Base-by-base conservation (phyloP, 805 yeast species). In the Pichia kluyveri region DNA sequence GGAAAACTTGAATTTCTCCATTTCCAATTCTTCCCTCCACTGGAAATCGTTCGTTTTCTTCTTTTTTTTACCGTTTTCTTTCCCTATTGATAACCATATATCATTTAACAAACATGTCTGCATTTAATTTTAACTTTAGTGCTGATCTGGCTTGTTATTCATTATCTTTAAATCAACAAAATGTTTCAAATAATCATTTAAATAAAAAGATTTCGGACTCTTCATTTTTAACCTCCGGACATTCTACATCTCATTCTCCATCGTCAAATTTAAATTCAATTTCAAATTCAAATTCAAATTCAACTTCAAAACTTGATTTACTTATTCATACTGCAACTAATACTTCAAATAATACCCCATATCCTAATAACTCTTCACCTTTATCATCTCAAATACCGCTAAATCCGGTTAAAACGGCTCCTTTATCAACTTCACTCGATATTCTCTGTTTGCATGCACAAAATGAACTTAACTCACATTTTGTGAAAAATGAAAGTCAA, bases 61-160 rank as follows among this genome's bases (percentile, higher is more conserved):
- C 5, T 23, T 23, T 23, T 6, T 23, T 23, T 23, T 23, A 23
- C 5, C 6, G 26, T 4, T 23, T 23, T 23, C 26, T 23, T 23
- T 23, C 7, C 3, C 5, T 23, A 23, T 23, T 23, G 4, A 23
- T 23, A 23, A 23, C 7, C 5, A 23, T 23, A 4, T 23, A 23
- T 23, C 26, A 23, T 23, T 23, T 23, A 23, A 14, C 37, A 15
- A 14, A 8, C 37, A 34, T 15, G 17, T 34, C 37, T 15, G 9
- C 17, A 10, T 15, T 34, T 15, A 34, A 34, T 15, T 52, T 52
- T 44, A 52, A 52, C 31, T 52, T 52, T 26, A 44, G 47, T 15
- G 59, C 66, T 23, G 68, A 64, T 42, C 55, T 64, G 30, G 58
- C 61, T 11, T 59, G 55, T 45, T 64, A 64, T 50, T 63, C 67